Base-by-base conservation (phyloP, 192 early-diverging fungal species). In the Backusella westeae region DNA sequence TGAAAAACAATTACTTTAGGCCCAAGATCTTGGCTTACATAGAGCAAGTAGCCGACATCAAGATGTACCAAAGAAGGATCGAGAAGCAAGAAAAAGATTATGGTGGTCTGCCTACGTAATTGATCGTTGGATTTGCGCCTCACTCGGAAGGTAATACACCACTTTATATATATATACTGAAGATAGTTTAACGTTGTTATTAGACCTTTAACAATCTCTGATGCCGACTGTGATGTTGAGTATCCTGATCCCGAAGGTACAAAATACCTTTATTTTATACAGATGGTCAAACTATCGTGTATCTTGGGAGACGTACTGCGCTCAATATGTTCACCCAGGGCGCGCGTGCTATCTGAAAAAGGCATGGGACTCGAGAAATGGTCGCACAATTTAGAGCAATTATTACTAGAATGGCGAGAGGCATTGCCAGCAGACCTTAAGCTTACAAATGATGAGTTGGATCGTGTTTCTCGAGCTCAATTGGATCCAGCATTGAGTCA, bases 191-290 rank as follows among this genome's bases (percentile, higher is more conserved):
- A 32, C 32, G 32, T 32, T 32, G 32, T 32, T 32, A 32, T 39
- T 59, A 81, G 80, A 71, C 80, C 80, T 12, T 46, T 81, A 23
- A 74, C 68, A 5, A 72, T 81, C 14, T 75, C 72, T 12, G 80
- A 81, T 77, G 80, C 80, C 5, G 80, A 81, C 75, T 77, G 72
- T n/a, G 80, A 81, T 59, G 44, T 77, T 23, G 80, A 81, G 12
- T 75, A 49, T 21, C 70, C 70, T 15, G 46, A 73, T 7, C 10
- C 35, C 6, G 69, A 73, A 38, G 73, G 75, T 39, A 69, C 39
- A 6, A 71, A 42, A 21, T 75, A 75, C 32, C 3, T 26, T 12
- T 23, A 26, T 6, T 78, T 81, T 21, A 52, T 72, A 3, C 34
- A 77, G 19, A 34, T 75, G 6, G 46, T 81, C 46, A 81, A 78